phyloP scores from a whole-genome alignment of 2,329 filamentous ascomycete genomes.

The Chrysosporium queenslandicum region DNA sequence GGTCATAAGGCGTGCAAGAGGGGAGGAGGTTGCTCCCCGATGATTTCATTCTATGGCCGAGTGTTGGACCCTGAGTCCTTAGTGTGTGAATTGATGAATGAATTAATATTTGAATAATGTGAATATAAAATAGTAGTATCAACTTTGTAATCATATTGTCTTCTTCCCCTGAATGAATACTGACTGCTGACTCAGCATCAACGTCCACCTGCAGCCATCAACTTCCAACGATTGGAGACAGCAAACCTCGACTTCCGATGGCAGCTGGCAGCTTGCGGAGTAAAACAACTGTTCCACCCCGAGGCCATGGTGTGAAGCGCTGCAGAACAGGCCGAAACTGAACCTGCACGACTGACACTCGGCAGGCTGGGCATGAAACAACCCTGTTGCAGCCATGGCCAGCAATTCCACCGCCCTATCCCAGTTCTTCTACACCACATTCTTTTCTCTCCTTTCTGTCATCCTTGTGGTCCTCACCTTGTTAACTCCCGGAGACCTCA shows the following conservation, averaged over 20 bases:
- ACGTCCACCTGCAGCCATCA: not conserved
- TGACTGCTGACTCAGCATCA: not conserved
- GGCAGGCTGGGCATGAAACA: not conserved
- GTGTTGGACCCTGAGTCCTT: too few relatives aligned
- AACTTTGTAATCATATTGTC: too few relatives aligned
- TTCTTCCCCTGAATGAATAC: too few relatives aligned
- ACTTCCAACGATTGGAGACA: too few relatives aligned
- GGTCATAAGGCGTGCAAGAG: constrained; percentile 47
- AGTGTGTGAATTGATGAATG: too few relatives aligned
- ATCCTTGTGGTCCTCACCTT: constrained; percentile 63
- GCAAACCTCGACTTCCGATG: not conserved
- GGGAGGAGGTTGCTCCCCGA: not conserved
- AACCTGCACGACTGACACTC: not conserved
- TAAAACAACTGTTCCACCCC: not conserved
- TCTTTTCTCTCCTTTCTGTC: constrained; percentile 67
- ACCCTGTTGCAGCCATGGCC: not conserved
- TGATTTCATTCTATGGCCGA: not conserved
- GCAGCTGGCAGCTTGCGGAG: not conserved
- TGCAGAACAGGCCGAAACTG: not conserved
- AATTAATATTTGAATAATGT: too few relatives aligned
- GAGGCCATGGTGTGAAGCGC: not conserved
- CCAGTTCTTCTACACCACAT: constrained; percentile 68
- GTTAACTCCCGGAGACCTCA: constrained; percentile 68
- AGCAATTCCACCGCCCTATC: constrained; percentile 33
- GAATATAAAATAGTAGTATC: too few relatives aligned